Conservation (phyloP, 176 grass and related monocot species). For the Raddia distichophylla region DNA sequence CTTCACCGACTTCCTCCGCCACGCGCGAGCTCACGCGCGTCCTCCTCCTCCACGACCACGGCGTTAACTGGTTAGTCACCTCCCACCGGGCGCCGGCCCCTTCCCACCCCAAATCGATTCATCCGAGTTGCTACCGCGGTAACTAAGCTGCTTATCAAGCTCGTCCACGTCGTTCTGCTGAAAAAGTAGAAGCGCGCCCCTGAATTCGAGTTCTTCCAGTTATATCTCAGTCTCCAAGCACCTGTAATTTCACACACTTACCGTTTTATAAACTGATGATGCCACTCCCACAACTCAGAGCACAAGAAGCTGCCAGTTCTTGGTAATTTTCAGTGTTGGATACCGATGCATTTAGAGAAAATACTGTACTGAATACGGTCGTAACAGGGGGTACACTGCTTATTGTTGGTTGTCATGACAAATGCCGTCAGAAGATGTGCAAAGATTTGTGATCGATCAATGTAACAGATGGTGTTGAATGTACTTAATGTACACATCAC, state of each 20-base stretch:
- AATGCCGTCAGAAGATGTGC: not conserved
- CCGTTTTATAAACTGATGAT: not conserved
- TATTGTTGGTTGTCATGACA: not conserved
- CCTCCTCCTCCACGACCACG: conserved; percentile 90
- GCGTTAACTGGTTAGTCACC: conserved; percentile 63
- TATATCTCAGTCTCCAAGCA: not conserved
- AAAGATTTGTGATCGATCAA: not conserved
- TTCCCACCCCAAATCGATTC: not conserved
- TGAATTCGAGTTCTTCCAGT: not conserved
- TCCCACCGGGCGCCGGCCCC: no score
- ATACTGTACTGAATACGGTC: not conserved
- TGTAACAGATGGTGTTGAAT: not conserved
- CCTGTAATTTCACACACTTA: not conserved
- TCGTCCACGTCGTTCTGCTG: not conserved
- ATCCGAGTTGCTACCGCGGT: not conserved
- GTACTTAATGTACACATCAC: no score
- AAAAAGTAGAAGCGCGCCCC: not conserved
- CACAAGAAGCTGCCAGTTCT: not conserved
- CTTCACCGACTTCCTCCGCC: conserved; percentile 65
- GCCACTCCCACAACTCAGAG: not conserved
- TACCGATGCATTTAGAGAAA: not conserved
- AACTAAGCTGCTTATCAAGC: not conserved
- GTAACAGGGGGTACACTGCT: not conserved
- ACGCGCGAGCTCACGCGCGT: conserved; percentile 89
- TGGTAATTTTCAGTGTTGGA: not conserved